Evolutionary conservation across 176 grass and related monocot genomes (phyloP).

Genomic region (Oryza officinalis): DNA sequence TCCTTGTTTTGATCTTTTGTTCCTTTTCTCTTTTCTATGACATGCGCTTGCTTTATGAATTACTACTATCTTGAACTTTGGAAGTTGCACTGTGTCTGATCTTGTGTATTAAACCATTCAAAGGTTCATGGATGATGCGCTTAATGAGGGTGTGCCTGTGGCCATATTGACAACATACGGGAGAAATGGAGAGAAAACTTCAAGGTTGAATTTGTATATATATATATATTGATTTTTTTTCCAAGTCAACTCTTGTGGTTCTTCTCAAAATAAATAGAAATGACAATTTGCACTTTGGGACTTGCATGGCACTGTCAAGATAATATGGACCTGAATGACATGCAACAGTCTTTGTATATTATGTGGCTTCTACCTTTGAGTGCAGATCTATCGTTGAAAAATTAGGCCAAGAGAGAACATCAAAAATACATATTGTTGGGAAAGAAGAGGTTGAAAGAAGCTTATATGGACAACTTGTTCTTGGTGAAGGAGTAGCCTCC

Average conservation of each 20-base stretch:
- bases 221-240: neutral
- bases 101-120: constrained; percentile 34
- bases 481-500: constrained; percentile 75
- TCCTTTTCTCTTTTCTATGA: constrained; percentile 4
- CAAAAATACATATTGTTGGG: constrained; percentile 83
- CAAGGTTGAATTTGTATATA: constrained; percentile 54
- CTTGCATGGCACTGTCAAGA: constrained; percentile 10
- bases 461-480: constrained; percentile 88
- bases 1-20: constrained; percentile 9
- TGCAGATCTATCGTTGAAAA: constrained; percentile 72
- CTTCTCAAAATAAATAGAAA: neutral
- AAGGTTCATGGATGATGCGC: constrained; percentile 94
- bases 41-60: constrained; percentile 5
- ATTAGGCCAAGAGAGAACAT: constrained; percentile 68
- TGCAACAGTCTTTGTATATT: neutral
- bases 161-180: constrained; percentile 69
- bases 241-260: neutral
- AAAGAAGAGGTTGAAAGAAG: constrained; percentile 89
- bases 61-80: neutral
- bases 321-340: neutral
- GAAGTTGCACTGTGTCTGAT: constrained; percentile 31
- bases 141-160: constrained; percentile 65
- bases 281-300: neutral
- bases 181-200: constrained; percentile 85
- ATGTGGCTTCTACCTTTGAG: constrained; percentile 25